Percentiles rank a stretch among this genome's conserved stretches.
phyloP scores from a whole-genome alignment of 176 grass and related monocot genomes.

The Eragrostis curvula region DNA sequence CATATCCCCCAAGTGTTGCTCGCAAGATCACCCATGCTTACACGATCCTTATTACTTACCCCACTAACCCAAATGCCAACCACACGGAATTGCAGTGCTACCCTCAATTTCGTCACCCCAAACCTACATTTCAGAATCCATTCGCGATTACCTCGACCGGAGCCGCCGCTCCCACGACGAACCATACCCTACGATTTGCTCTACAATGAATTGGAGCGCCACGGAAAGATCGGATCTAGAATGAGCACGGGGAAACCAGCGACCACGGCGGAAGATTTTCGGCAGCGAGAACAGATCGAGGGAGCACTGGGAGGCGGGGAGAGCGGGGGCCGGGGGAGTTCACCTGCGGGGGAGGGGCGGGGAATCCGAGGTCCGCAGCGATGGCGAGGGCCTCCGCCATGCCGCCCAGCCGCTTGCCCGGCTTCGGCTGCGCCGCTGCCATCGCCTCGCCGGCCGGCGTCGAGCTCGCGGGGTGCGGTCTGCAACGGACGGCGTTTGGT shows the following conservation, averaged over 20 bases:
- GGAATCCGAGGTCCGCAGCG: constrained; percentile 91
- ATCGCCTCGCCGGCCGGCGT: constrained; percentile 30
- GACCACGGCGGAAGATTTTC: not conserved
- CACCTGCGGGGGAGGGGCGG: constrained; percentile 75
- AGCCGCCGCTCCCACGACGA: not conserved
- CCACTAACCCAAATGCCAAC: not conserved
- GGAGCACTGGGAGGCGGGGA: not conserved
- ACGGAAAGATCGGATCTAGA: constrained; percentile 8
- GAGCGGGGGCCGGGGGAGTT: not conserved
- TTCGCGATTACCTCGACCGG: not conserved
- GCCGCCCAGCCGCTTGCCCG: constrained; percentile 76
- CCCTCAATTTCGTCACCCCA: not conserved
- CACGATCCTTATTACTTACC: not conserved
- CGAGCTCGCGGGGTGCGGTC: not conserved
- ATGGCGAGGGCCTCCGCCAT: constrained; percentile 95
- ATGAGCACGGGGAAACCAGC: not conserved
- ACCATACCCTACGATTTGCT: not conserved
- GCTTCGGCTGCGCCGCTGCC: constrained; percentile 56
- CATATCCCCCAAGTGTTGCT: not conserved
- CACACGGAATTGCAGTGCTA: not conserved
- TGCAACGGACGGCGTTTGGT: not conserved
- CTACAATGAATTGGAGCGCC: not conserved
- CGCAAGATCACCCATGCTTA: not conserved
- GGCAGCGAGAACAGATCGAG: not conserved
- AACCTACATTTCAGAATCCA: constrained; percentile 19